Evolutionary conservation across 1,139 yeast genomes (phyloP), one percentile per base, ranked within the genome.

Genomic region (Saccharomyces hybrid): DNA sequence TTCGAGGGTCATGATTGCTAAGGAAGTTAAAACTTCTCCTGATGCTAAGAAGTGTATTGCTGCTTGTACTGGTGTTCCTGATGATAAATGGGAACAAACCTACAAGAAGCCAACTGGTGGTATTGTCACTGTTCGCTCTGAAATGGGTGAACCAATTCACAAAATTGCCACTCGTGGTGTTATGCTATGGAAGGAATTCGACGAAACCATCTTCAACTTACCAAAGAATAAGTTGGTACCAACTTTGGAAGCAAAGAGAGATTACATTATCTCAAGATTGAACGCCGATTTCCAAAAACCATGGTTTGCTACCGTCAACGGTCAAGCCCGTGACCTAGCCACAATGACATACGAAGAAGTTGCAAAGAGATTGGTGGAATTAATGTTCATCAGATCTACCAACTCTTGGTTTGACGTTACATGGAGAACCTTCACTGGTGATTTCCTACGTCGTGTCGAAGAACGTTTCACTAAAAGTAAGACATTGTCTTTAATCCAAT

Each of bases 121-220:
- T 74, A 83, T 95, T 61, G 78, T 93, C 64, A 91, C 99, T 56
- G 99, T 93, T 59, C 82, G 88, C 71, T 91, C 98, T 32, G 99
- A 93, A 79, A 93, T 93, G 98, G 99, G 99, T 71, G 99, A 93
- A 77, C 99, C 99, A 69, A 93, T 93, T 70, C 99, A 93, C 76
- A 93, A 93, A 78, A 82, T 93, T 67, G 99, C 99, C 46, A 93
- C 99, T 56, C 87, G 99, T 73, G 98, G 97, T 79, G 98, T 93
- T 59, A 72, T 88, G 74, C 83, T 93, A 71, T 93, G 99, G 99
- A 86, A 86, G 71, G 98, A 93, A 75, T 79, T 93, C 76, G 99
- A 93, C 73, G 95, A 89, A 64, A 88, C 96, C 51, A 83, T 93
- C 64, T 93, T 93, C 80, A 80, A 82, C 67, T 79, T 90, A 71